A percentile compares a stretch with the other conserved stretches of the same genome.
phyloP scores from a whole-genome alignment of 75 land plant genomes.

The Pinus taeda region DNA sequence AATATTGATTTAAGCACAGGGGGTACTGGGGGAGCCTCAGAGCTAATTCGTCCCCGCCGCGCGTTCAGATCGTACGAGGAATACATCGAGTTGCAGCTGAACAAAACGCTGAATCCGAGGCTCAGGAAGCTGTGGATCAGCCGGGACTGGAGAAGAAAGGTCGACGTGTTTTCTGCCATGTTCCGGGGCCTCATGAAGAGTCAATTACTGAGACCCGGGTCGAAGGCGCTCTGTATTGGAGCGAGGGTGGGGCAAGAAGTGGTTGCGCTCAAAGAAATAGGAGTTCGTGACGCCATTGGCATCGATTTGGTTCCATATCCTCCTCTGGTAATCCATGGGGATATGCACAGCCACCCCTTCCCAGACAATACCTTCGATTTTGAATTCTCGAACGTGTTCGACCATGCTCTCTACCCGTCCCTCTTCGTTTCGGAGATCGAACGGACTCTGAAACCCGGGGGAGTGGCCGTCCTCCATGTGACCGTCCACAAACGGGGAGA shows the following conservation, averaged over 20 bases:
- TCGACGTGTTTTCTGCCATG: conserved; percentile 56
- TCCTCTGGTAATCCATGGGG: conserved; percentile 71
- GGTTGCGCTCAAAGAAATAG: conserved; percentile 56
- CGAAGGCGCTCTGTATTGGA: conserved; percentile 69
- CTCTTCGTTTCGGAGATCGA: conserved; percentile 75
- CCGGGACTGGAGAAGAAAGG: conserved; percentile 21
- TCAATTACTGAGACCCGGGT: conserved; percentile 26
- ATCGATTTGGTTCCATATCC: conserved; percentile 76
- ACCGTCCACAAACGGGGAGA: conserved; percentile 47
- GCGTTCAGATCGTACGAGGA: conserved; percentile 58
- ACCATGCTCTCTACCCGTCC: conserved; percentile 77
- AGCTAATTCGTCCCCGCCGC: conserved; percentile 38
- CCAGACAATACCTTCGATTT: conserved; percentile 63
- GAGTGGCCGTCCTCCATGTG: conserved; percentile 71
- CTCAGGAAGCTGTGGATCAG: no score
- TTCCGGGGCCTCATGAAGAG: conserved; percentile 33
- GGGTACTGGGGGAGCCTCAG: no score
- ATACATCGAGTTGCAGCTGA: conserved; percentile 63
- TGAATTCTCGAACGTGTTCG: conserved; percentile 92
- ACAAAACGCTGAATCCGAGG: conserved; percentile 40
- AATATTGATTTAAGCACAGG: no score
- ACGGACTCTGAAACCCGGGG: conserved; percentile 72
- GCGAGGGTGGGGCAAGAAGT: conserved; percentile 91
- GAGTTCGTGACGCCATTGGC: conserved; percentile 72
- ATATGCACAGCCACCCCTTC: conserved; percentile 85